Conservation (phyloP, 805 yeast genomes). For the Teunomyces gatunensis region DNA sequence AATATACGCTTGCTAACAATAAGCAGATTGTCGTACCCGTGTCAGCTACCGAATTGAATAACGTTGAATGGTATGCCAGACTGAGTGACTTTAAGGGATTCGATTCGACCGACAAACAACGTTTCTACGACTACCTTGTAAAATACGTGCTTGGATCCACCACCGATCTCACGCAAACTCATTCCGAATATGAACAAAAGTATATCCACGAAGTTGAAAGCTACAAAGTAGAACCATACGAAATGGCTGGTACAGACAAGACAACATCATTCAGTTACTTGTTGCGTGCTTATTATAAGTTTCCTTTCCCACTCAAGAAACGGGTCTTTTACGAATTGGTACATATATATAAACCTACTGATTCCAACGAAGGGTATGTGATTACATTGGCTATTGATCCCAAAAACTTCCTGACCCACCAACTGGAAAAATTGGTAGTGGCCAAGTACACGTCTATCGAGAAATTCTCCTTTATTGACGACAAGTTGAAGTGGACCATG, state of each 20-base stretch:
- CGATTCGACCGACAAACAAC: constrained; percentile 10
- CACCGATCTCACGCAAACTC: constrained; percentile 19
- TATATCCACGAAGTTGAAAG: constrained; percentile 34
- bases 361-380: constrained; percentile 23
- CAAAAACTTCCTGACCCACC: constrained; percentile 10
- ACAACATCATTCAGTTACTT: constrained; percentile 23
- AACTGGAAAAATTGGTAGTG: constrained; percentile 18
- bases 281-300: constrained; percentile 30
- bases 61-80: constrained; percentile 13
- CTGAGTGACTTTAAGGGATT: constrained; percentile 12
- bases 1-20: constrained; percentile 7
- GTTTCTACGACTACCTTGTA: constrained; percentile 9
- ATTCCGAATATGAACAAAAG: constrained; percentile 34
- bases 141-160: constrained; percentile 12
- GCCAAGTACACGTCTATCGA: constrained; percentile 40
- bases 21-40: constrained; percentile 12
- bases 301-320: constrained; percentile 35
- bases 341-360: constrained; percentile 19
- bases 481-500: constrained; percentile 35
- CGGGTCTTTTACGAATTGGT: constrained; percentile 38
- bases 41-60: constrained; percentile 10
- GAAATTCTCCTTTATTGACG: constrained; percentile 20
- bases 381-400: constrained; percentile 35
- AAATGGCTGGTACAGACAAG: constrained; percentile 12
- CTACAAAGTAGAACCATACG: constrained; percentile 19